Percentiles rank a stretch among this genome's conserved stretches.
Evolutionary conservation across 495 filamentous ascomycete species (phyloP).

Genomic region (Penicillium tannophilum): DNA sequence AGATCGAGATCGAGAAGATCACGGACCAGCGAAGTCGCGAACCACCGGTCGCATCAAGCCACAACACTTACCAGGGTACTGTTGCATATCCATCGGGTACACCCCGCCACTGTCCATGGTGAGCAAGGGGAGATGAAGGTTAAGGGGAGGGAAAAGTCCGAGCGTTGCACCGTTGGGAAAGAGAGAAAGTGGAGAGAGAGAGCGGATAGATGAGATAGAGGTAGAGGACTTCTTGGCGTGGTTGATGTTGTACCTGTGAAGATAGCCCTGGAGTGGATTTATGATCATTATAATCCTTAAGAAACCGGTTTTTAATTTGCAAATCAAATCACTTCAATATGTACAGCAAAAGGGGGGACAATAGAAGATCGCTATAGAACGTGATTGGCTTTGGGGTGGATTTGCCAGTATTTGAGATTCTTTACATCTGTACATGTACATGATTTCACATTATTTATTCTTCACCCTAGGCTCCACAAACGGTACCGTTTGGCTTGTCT

Average conservation of each 20-base stretch:
- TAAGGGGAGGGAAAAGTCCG: slow-evolving; percentile 9
- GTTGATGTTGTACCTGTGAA: background rate
- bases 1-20: background rate
- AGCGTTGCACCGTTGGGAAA: background rate
- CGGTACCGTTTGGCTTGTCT: too few relatives aligned
- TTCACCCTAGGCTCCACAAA: too few relatives aligned
- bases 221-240: background rate
- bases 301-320: too few relatives aligned
- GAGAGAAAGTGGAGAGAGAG: slow-evolving; percentile 8
- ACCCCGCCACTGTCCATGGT: slow-evolving; percentile 30
- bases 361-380: too few relatives aligned
- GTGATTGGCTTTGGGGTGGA: background rate
- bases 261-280: background rate
- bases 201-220: background rate
- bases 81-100: slow-evolving; percentile 31
- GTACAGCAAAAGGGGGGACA: background rate
- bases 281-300: background rate
- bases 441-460: too few relatives aligned
- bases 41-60: background rate
- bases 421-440: background rate
- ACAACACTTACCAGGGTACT: slow-evolving; percentile 23
- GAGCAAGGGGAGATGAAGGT: slow-evolving; percentile 12
- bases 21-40: background rate
- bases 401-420: background rate
- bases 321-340: background rate